phyloP scores from a whole-genome alignment of 805 yeast genomes.

The Barnettozyma populi region DNA sequence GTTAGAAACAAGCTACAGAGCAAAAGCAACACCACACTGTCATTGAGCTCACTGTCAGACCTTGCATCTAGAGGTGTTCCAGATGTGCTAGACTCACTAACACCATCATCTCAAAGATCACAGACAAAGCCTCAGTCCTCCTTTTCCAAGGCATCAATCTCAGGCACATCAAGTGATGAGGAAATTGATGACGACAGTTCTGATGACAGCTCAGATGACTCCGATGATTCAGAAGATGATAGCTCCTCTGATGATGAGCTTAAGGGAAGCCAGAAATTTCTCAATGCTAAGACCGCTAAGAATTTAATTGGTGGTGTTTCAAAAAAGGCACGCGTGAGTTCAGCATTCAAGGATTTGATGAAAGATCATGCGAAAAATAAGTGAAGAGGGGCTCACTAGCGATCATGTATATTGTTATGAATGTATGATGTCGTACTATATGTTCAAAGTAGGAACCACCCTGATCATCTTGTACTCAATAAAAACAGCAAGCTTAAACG shows the following conservation, averaged over 20 bases:
- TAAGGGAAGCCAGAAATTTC: slow-evolving; percentile 30
- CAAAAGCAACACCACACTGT: slow-evolving; percentile 22
- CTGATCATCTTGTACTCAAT: too few species aligned
- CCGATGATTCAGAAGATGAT: slow-evolving; percentile 27
- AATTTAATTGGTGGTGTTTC: slow-evolving; percentile 32
- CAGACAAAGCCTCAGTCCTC: background rate
- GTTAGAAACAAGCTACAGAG: background rate
- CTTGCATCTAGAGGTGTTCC: slow-evolving; percentile 63
- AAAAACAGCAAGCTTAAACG: too few species aligned
- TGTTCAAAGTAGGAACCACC: too few species aligned
- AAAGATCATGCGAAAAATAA: slow-evolving; percentile 34
- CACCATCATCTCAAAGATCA: slow-evolving; percentile 20
- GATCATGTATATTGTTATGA: too few species aligned
- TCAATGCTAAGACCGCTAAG: slow-evolving; percentile 41
- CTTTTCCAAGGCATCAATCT: background rate
- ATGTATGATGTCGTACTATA: too few species aligned
- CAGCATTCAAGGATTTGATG: slow-evolving; percentile 44
- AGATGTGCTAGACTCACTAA: slow-evolving; percentile 48
- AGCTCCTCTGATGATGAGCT: slow-evolving; percentile 21
- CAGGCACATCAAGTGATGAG: slow-evolving; percentile 1
- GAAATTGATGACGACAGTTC: slow-evolving; percentile 9
- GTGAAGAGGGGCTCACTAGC: background rate
- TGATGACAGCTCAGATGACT: slow-evolving; percentile 10
- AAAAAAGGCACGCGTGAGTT: slow-evolving; percentile 27
- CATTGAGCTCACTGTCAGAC: slow-evolving; percentile 51